phyloP scores from a whole-genome alignment of 768 basidiomycete genomes.

The Amanita molliuscula region DNA sequence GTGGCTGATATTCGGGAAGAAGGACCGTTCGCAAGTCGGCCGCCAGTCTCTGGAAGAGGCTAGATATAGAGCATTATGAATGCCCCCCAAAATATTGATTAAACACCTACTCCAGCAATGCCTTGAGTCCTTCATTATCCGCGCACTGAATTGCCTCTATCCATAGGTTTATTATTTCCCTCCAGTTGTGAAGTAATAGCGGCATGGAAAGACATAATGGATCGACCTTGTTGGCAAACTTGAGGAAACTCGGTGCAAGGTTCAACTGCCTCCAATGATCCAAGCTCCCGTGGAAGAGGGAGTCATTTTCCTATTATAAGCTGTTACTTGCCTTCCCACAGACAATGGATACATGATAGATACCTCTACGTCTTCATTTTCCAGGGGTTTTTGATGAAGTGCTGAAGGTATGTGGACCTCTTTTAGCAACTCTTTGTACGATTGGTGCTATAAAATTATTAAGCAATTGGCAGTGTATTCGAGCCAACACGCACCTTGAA shows the following conservation, averaged over 20 bases:
- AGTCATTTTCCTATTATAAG: conserved; percentile 53
- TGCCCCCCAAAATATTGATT: neutral
- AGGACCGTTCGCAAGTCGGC: conserved; percentile 78
- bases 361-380: conserved; percentile 46
- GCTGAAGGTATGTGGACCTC: conserved; percentile 65
- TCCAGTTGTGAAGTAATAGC: conserved; percentile 72
- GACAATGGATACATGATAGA: conserved; percentile 12
- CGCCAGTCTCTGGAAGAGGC: conserved; percentile 67
- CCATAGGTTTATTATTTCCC: conserved; percentile 60
- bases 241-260: conserved; percentile 63
- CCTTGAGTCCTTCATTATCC: conserved; percentile 63
- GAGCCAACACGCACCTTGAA: conserved; percentile 31
- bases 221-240: conserved; percentile 53
- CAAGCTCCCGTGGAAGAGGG: conserved; percentile 68
- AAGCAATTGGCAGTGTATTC: neutral
- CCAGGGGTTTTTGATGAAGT: conserved; percentile 42
- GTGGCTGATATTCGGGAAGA: conserved; percentile 44
- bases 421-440: conserved; percentile 56
- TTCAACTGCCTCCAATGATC: conserved; percentile 75
- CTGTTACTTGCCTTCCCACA: neutral
- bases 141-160: conserved; percentile 40
- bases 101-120: conserved; percentile 57
- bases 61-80: conserved; percentile 19
- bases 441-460: conserved; percentile 48
- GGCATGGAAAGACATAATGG: conserved; percentile 67